Evolutionary conservation across 495 filamentous ascomycete genomes (phyloP).

Genomic region (Podospora pseudocomata): DNA sequence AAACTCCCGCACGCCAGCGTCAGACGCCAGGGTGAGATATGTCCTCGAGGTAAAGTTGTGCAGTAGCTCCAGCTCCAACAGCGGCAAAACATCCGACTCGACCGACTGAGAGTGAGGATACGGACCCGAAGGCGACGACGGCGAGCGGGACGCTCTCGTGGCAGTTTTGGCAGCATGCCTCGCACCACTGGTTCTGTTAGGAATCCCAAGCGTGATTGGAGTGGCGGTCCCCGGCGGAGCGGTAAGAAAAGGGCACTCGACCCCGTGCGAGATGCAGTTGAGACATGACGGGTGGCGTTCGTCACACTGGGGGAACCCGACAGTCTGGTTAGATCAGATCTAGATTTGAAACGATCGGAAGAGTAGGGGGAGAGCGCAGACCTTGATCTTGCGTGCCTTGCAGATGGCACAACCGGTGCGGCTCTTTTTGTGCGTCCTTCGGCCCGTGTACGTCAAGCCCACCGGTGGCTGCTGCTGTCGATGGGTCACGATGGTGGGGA

Average conservation of each 20-base stretch:
- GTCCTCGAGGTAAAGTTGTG: conserved; percentile 43
- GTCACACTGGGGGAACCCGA: conserved; percentile 33
- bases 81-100: conserved; percentile 24
- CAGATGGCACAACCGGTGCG: conserved; percentile 41
- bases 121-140: background rate
- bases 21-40: conserved; percentile 35
- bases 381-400: conserved; percentile 44
- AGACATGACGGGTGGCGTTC: conserved; percentile 42
- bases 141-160: background rate
- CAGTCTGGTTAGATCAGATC: background rate
- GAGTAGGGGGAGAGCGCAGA: conserved; percentile 8
- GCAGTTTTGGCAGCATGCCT: background rate
- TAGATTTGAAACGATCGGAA: background rate
- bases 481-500: background rate
- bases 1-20: conserved; percentile 32
- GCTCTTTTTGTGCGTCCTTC: conserved; percentile 38
- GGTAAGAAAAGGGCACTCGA: conserved; percentile 37
- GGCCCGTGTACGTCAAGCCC: background rate
- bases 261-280: conserved; percentile 43
- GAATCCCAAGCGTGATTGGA: background rate
- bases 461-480: background rate
- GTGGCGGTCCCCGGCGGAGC: background rate
- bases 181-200: background rate
- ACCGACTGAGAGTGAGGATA: background rate
- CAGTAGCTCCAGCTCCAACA: conserved; percentile 41